A percentile compares a stretch with the other conserved stretches of the same genome.
Conservation (phyloP, 805 yeast species). For the Nematodospora valgi region DNA sequence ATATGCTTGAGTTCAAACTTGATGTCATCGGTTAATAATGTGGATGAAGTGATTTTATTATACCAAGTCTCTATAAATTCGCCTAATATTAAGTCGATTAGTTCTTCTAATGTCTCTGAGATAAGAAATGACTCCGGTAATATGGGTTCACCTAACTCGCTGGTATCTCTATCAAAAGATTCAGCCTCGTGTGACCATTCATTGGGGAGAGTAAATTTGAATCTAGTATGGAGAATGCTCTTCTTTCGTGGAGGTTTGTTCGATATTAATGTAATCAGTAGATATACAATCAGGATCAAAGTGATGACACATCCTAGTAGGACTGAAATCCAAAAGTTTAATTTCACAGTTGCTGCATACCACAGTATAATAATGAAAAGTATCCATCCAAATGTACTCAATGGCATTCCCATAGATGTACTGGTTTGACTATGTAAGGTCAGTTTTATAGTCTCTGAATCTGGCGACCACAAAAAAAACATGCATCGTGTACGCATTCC, state of each 20-base stretch:
- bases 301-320: too few species aligned
- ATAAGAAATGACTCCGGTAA: constrained; percentile 50
- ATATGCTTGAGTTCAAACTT: constrained; percentile 42
- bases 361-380: too few species aligned
- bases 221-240: constrained; percentile 1
- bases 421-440: too few species aligned
- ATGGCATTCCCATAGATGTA: too few species aligned
- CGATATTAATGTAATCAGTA: constrained; percentile 4
- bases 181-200: constrained; percentile 15
- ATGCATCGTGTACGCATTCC: too few species aligned
- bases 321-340: too few species aligned
- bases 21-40: constrained; percentile 36
- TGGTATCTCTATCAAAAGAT: constrained; percentile 19
- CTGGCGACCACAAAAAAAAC: too few species aligned
- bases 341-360: too few species aligned
- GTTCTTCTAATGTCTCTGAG: constrained; percentile 49
- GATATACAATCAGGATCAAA: too few species aligned
- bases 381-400: too few species aligned
- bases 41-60: constrained; percentile 34
- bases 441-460: too few species aligned
- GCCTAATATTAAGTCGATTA: constrained; percentile 45
- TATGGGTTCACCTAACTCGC: constrained; percentile 21
- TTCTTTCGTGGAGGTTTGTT: constrained; percentile 3
- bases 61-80: constrained; percentile 63
- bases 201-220: constrained; percentile 7